Base-by-base conservation (phyloP, 805 yeast genomes). In the Starmerella cellae region DNA sequence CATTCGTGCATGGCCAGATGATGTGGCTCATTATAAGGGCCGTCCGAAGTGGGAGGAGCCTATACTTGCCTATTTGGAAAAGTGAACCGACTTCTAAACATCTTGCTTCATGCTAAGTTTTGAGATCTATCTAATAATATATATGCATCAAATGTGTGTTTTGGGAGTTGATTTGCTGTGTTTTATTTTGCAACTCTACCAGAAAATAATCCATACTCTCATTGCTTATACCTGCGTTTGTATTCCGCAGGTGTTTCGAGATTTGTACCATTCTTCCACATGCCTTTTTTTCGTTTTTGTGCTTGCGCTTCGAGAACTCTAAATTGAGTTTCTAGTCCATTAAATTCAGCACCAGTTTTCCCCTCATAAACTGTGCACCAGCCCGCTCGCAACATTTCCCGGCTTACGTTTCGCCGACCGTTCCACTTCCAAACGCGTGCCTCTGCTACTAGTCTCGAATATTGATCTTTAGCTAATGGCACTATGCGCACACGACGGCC, bases 331-430 rank as follows among this genome's bases (percentile, higher is more conserved):
- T 83, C 91, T 44, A 69, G 70, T 0, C 82, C 85, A 50, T 88
- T 95, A 60, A 85, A 88, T 57, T 87, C 93, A 0, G 87, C 91
- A 0, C 83, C 79, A 4, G 64, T 55, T 44, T 77, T 80, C 1
- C 84, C 81, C 57, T 88, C 97, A 55, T 91, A 91, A 0, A 87
- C 87, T 0, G 85, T 74, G 0, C 83, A 96, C 56, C 85, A 65
- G 0, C 98, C 98, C 31, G 71, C 63, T 35, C 74, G 70, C 16
- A 91, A 62, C 95, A 91, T 84, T 59, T 88, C 91, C 5, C 77
- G 74, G 55, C 95, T 80, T 14, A 91, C 78, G 56, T 91, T 94
- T 47, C 71, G 73, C 51, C 70, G 70, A 0, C 94, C 91, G 18
- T 76, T 74, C 63, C 75, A 71, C 58, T 72, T 72, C 56, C 73